Conservation (phyloP, 805 yeast species). For the Spathaspora hagerdaliae region DNA sequence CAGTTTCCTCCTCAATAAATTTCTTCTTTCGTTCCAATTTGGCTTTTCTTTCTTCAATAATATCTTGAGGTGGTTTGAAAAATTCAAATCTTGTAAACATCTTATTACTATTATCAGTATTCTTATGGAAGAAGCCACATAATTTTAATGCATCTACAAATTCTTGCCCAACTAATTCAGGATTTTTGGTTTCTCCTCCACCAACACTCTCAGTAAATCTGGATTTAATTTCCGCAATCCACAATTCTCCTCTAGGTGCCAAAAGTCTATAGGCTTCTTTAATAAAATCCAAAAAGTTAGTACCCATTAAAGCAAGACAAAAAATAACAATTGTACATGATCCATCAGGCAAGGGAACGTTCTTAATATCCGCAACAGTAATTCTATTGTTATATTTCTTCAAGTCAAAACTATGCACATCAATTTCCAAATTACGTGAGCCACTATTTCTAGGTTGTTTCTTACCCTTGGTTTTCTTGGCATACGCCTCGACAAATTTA, state of each 20-base stretch:
- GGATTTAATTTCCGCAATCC: slow-evolving; percentile 97
- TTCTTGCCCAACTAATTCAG: slow-evolving; percentile 57
- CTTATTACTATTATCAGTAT: slow-evolving; percentile 80
- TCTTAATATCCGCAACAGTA: slow-evolving; percentile 93
- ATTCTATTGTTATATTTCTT: slow-evolving; percentile 84
- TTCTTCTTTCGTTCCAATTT: slow-evolving; percentile 59
- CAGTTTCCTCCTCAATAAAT: slow-evolving; percentile 68
- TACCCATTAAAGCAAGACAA: slow-evolving; percentile 95
- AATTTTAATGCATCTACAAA: slow-evolving; percentile 75
- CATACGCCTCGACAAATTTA: slow-evolving; percentile 37
- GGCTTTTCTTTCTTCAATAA: slow-evolving; percentile 57
- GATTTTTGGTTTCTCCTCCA: slow-evolving; percentile 13
- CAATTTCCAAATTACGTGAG: slow-evolving; percentile 38
- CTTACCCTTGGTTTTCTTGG: slow-evolving; percentile 26
- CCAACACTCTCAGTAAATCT: slow-evolving; percentile 61
- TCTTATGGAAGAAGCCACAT: slow-evolving; percentile 82
- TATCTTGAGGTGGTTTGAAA: slow-evolving; percentile 75
- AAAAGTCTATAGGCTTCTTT: slow-evolving; percentile 84
- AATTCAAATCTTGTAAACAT: slow-evolving; percentile 96
- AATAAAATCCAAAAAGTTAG: slow-evolving; percentile 88
- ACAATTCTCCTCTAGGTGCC: slow-evolving; percentile 87
- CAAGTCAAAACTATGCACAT: slow-evolving; percentile 87
- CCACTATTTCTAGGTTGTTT: slow-evolving; percentile 15
- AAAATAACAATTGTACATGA: slow-evolving; percentile 87
- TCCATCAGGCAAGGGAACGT: slow-evolving; percentile 78